These are phyloP conservation scores for Haematococcus lacustris DNA, from an alignment of 139 green algal genomes.

Conservation along the genomic window DNA sequence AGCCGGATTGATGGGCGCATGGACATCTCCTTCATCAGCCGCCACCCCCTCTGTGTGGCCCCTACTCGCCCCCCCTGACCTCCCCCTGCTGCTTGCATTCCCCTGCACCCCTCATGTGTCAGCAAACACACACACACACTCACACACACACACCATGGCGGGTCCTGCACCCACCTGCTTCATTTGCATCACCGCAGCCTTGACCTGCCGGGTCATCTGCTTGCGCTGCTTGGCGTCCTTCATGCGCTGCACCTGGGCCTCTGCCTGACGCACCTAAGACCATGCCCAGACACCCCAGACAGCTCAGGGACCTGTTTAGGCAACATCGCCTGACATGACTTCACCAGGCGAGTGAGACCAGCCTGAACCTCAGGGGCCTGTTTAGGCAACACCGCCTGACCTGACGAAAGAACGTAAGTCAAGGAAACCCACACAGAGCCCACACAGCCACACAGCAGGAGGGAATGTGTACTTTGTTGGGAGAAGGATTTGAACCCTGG, in stretches of 20 bases:
- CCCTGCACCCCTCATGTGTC: no score
- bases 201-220: constrained; percentile 16
- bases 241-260: not conserved
- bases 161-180: constrained; percentile 1
- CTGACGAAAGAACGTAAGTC: not conserved
- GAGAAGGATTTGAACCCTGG: no score
- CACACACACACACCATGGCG: not conserved
- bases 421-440: not conserved
- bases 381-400: no score
- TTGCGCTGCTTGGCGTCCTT: constrained; percentile 14
- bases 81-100: no score
- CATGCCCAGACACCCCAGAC: not conserved
- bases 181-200: constrained; percentile 23
- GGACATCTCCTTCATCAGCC: not conserved
- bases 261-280: not conserved
- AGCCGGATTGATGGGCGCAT: not conserved
- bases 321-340: no score
- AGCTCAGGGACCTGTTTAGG: no score
- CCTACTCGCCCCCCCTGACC: no score
- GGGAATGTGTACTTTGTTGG: no score
- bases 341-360: no score
- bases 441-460: constrained; percentile 5
- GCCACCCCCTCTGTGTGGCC: no score
- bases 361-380: no score
- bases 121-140: not conserved